A percentile compares a stretch with the other conserved stretches of the same genome.
These are phyloP conservation scores for Metschnikowia corniflorae DNA, from an alignment of 805 yeast genomes.

Conservation along the genomic window DNA sequence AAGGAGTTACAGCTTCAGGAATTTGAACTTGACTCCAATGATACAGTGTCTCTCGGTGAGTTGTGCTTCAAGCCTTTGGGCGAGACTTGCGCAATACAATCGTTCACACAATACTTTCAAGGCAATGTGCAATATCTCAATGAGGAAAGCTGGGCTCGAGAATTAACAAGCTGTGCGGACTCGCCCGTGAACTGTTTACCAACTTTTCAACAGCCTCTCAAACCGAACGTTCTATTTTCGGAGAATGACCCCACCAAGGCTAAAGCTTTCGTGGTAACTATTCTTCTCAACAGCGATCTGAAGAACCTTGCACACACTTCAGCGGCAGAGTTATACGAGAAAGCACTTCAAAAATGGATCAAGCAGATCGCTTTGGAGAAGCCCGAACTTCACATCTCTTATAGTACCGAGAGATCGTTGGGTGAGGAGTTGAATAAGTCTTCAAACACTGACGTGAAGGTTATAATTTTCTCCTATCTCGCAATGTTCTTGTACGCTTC, in stretches of 20 bases:
- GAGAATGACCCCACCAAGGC: constrained; percentile 53
- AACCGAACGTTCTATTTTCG: constrained; percentile 60
- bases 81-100: constrained; percentile 77
- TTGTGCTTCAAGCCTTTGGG: constrained; percentile 82
- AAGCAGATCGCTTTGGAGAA: constrained; percentile 44
- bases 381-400: constrained; percentile 62
- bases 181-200: constrained; percentile 92
- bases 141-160: constrained; percentile 52
- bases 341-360: constrained; percentile 55
- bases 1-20: constrained; percentile 53
- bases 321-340: constrained; percentile 63
- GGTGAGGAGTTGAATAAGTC: constrained; percentile 81
- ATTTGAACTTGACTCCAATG: constrained; percentile 23
- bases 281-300: constrained; percentile 57
- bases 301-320: constrained; percentile 36
- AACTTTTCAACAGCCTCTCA: constrained; percentile 84
- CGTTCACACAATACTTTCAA: constrained; percentile 82
- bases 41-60: constrained; percentile 45
- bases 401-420: constrained; percentile 78
- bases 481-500: constrained; percentile 89
- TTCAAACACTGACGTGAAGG: constrained; percentile 70
- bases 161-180: constrained; percentile 58
- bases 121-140: constrained; percentile 54
- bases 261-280: constrained; percentile 71
- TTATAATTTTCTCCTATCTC: constrained; percentile 70